Conservation (phyloP, 805 yeast genomes). For the Candida nitratophila region DNA sequence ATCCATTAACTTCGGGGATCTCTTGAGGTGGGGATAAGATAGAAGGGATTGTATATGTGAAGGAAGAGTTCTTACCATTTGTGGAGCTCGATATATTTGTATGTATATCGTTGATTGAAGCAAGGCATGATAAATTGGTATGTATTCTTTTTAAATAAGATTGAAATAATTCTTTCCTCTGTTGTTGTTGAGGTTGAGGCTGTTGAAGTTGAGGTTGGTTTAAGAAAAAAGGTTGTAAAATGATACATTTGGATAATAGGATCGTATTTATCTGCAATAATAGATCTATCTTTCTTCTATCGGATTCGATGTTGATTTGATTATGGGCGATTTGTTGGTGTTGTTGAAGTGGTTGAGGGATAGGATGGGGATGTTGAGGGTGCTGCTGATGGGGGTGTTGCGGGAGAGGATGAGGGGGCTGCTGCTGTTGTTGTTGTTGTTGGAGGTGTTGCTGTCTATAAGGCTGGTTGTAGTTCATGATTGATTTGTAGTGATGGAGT, state of each 20-base stretch:
- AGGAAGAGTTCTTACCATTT: slow-evolving; percentile 19
- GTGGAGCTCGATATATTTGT: slow-evolving; percentile 18
- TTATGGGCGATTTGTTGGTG: background rate
- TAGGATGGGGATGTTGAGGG: no score
- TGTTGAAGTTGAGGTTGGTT: slow-evolving; percentile 4
- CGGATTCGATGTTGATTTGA: slow-evolving; percentile 20
- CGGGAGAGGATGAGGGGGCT: background rate
- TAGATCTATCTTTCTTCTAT: slow-evolving; percentile 27
- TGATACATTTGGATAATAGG: slow-evolving; percentile 24
- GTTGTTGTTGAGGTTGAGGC: slow-evolving; percentile 3
- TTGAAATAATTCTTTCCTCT: slow-evolving; percentile 23
- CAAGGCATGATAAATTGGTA: slow-evolving; percentile 27
- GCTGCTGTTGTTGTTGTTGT: background rate
- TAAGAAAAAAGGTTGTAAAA: slow-evolving; percentile 20
- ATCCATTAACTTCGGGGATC: slow-evolving; percentile 43
- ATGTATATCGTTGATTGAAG: slow-evolving; percentile 30
- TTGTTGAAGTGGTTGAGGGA: no score
- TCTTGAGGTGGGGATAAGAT: slow-evolving; percentile 49
- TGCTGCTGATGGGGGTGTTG: no score
- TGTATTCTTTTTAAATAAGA: slow-evolving; percentile 30
- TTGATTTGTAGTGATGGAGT: no score
- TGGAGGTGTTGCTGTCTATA: background rate
- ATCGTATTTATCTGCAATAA: slow-evolving; percentile 28
- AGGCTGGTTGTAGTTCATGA: background rate
- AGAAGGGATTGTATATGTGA: slow-evolving; percentile 31